These are phyloP conservation scores for Pelargonium myrrhifolium DNA, from an alignment of 441 rosid species.

Conservation along the genomic window DNA sequence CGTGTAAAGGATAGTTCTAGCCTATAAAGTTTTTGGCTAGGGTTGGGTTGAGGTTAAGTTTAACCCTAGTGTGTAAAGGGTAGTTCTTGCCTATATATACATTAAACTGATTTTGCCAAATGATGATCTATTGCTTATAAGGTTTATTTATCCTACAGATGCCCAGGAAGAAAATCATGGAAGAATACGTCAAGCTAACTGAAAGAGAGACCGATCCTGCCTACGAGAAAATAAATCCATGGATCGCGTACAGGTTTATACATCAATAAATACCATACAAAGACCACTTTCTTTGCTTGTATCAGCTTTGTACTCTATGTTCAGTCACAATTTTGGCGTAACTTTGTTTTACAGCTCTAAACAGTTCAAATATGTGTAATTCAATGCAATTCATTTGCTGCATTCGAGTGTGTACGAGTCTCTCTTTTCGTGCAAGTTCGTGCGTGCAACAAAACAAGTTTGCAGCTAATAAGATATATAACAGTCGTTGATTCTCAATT, in stretches of 20 bases:
- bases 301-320: no score
- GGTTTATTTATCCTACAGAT: constrained; percentile 27
- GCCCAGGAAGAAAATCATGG: constrained; percentile 49
- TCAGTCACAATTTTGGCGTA: no score
- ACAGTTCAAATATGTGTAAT: neutral
- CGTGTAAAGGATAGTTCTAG: no score
- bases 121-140: neutral
- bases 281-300: neutral
- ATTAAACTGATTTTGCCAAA: neutral
- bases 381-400: neutral
- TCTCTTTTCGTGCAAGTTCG: no score
- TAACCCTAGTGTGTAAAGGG: no score
- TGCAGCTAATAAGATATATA: no score
- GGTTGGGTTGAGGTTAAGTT: no score
- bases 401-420: no score
- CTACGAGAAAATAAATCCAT: constrained; percentile 9
- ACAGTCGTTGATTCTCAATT: neutral
- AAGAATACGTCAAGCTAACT: constrained; percentile 51
- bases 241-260: neutral
- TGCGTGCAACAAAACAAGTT: no score
- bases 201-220: constrained; percentile 20
- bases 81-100: no score
- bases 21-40: no score
- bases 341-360: neutral
- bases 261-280: neutral